Conservation (phyloP, 192 early-diverging fungal species). For the Coemansia sp. region DNA sequence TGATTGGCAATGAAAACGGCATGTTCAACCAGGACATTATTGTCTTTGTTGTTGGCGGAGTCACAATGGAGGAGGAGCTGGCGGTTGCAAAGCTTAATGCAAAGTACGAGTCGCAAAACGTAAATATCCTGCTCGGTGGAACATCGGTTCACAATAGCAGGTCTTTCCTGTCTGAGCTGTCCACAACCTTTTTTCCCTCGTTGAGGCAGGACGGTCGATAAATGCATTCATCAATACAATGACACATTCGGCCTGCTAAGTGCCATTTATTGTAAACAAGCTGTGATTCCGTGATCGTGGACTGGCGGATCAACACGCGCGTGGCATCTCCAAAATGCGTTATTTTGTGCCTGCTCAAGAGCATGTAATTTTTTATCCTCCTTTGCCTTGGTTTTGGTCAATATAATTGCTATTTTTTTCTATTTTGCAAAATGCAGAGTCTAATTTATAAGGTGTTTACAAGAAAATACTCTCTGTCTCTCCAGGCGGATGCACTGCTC, state of each 20-base stretch:
- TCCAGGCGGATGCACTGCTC: constrained; percentile 71
- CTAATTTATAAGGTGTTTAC: constrained; percentile 73
- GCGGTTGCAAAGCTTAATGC: constrained; percentile 86
- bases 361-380: too few species aligned
- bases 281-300: too few species aligned
- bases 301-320: too few species aligned
- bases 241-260: too few species aligned
- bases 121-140: constrained; percentile 87
- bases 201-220: background rate
- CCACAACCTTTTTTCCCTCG: constrained; percentile 40
- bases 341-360: too few species aligned
- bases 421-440: constrained; percentile 32
- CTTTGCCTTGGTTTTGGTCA: too few species aligned
- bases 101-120: constrained; percentile 61
- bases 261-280: too few species aligned
- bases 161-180: constrained; percentile 49
- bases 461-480: constrained; percentile 75
- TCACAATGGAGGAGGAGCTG: constrained; percentile 88
- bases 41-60: constrained; percentile 95
- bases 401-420: background rate
- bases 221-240: too few species aligned
- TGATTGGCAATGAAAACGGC: constrained; percentile 33
- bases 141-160: constrained; percentile 81
- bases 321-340: too few species aligned
- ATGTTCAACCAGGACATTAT: constrained; percentile 90